A percentile compares a stretch with the other conserved stretches of the same genome.
Evolutionary conservation across 2,329 filamentous ascomycete species (phyloP).

Genomic region (Arthrobotrys megalospora): DNA sequence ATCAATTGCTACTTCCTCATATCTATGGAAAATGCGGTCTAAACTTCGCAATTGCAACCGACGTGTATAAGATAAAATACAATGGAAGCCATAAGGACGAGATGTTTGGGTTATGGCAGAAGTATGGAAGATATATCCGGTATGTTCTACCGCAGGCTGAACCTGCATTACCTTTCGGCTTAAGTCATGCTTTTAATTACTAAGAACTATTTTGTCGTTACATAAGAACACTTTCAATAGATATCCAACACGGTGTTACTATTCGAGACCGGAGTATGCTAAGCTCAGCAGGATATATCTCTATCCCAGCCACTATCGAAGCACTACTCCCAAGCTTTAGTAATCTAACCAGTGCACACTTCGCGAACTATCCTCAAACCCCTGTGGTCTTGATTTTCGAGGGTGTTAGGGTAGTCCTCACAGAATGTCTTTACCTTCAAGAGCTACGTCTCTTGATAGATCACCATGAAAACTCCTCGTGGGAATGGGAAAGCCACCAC

Average conservation of each 20-base stretch:
- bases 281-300: not conserved
- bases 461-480: not conserved
- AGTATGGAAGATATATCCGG: not conserved
- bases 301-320: not conserved
- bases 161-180: no score
- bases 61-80: no score
- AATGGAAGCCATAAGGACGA: no score
- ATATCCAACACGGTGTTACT: no score
- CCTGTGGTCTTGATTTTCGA: not conserved
- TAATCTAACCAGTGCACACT: conserved; percentile 7
- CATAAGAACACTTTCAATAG: conserved; percentile 6
- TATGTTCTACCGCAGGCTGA: not conserved
- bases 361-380: not conserved
- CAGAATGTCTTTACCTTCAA: conserved; percentile 26
- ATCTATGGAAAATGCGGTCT: not conserved
- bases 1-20: not conserved
- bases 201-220: no score
- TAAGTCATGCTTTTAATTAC: no score
- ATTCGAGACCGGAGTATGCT: no score
- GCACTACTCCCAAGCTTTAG: not conserved
- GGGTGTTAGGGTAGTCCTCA: conserved; percentile 1
- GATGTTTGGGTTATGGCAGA: not conserved
- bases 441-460: not conserved
- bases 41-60: no score
- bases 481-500: not conserved